These are phyloP conservation scores for Ramaria rubella DNA, from an alignment of 768 basidiomycete species.

Conservation along the genomic window DNA sequence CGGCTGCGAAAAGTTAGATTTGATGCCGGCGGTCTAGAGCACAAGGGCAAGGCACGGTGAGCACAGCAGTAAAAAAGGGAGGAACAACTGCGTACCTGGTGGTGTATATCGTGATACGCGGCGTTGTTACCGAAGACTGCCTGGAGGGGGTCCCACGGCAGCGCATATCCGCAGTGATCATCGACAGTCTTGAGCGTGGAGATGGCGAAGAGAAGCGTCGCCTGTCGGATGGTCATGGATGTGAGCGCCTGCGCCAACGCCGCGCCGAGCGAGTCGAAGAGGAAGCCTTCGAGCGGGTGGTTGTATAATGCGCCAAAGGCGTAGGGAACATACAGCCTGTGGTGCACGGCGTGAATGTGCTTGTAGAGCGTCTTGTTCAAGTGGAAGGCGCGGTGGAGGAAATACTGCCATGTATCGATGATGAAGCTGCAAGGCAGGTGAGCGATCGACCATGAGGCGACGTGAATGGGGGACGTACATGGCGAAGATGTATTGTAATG, in stretches of 20 bases:
- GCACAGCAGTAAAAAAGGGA: not conserved
- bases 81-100: constrained; percentile 55
- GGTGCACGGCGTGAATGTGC: constrained; percentile 89
- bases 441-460: not conserved
- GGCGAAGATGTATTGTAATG: constrained; percentile 62
- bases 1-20: constrained; percentile 92
- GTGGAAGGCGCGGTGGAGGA: constrained; percentile 90
- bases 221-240: constrained; percentile 72
- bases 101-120: constrained; percentile 97
- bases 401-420: constrained; percentile 98
- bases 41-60: not conserved
- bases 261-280: constrained; percentile 81
- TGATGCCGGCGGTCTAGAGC: constrained; percentile 59
- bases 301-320: constrained; percentile 97
- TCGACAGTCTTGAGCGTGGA: constrained; percentile 92
- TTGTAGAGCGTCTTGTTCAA: constrained; percentile 85
- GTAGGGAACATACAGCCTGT: constrained; percentile 93
- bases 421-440: constrained; percentile 80
- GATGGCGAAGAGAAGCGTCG: constrained; percentile 73
- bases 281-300: constrained; percentile 90
- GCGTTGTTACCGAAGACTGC: constrained; percentile 82
- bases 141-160: constrained; percentile 92
- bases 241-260: constrained; percentile 65
- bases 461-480: constrained; percentile 53
- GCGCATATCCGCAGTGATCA: constrained; percentile 85